A percentile compares a stretch with the other conserved stretches of the same genome.
phyloP scores from a whole-genome alignment of 208 protist species.

The Crithidia thermophila region DNA sequence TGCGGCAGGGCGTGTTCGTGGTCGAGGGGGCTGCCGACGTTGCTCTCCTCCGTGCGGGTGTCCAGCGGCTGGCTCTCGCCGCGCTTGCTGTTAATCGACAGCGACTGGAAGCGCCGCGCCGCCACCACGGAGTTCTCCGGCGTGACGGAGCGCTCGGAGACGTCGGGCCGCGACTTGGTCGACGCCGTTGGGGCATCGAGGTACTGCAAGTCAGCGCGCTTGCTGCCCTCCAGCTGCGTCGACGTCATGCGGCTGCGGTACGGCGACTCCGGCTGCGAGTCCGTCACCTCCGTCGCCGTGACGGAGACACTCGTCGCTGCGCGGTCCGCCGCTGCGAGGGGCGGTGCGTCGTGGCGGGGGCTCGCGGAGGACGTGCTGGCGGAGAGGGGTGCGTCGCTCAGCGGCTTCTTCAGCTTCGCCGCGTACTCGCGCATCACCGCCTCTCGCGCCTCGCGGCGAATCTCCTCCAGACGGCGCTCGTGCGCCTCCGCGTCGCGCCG shows the following conservation, averaged over 20 bases:
- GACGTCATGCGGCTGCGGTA: conserved; percentile 5
- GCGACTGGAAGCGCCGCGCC: conserved; percentile 1
- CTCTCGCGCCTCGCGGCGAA: conserved; percentile 40
- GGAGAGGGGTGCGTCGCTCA: conserved; percentile 6
- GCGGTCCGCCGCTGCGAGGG: background rate
- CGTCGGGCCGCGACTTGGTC: background rate
- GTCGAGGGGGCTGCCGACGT: background rate
- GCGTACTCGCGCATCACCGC: conserved; percentile 45
- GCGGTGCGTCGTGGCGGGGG: background rate
- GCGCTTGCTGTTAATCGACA: conserved; percentile 9
- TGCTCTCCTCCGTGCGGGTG: background rate
- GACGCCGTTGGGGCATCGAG: background rate
- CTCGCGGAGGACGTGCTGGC: background rate
- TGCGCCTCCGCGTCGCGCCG: conserved; percentile 32
- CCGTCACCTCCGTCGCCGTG: background rate
- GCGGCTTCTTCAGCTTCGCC: conserved; percentile 33
- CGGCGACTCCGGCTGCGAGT: conserved; percentile 1
- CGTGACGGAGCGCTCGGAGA: background rate
- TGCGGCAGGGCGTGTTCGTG: conserved; percentile 7
- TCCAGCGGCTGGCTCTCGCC: conserved; percentile 18
- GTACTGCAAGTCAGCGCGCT: background rate
- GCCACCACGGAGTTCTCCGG: background rate
- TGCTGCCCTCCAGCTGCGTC: conserved; percentile 1
- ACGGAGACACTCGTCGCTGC: background rate
- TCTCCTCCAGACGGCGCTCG: conserved; percentile 36